Percentiles rank a stretch among this genome's conserved stretches.
Evolutionary conservation across 1,139 yeast species (phyloP).

Genomic region (Protomyces lactucae-debilis): DNA sequence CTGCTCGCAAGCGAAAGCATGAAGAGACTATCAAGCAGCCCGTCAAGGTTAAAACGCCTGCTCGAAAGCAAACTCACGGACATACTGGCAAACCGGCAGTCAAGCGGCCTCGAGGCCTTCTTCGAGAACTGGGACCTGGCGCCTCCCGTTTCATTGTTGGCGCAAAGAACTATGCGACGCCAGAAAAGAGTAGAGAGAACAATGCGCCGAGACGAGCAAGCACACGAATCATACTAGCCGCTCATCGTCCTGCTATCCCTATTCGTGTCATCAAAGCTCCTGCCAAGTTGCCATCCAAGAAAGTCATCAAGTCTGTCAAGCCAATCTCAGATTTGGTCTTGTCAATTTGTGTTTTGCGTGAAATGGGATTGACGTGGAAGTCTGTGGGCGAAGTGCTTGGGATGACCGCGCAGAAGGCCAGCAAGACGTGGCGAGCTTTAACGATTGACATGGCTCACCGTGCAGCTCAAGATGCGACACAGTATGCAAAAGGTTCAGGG

Average conservation of each 20-base stretch:
- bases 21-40: not conserved
- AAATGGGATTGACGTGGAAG: not conserved
- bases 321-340: not conserved
- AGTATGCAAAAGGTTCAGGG: not conserved
- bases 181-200: not conserved
- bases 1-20: not conserved
- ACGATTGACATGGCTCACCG: not conserved
- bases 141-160: constrained; percentile 18
- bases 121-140: constrained; percentile 22
- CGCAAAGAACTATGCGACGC: constrained; percentile 22
- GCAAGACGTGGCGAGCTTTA: not conserved
- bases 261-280: not conserved
- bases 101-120: constrained; percentile 4
- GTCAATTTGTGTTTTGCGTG: not conserved
- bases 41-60: not conserved
- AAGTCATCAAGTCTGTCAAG: not conserved
- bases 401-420: not conserved
- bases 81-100: not conserved
- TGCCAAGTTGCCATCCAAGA: not conserved
- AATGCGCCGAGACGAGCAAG: not conserved
- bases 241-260: not conserved
- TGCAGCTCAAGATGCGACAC: not conserved
- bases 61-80: not conserved
- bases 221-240: not conserved
- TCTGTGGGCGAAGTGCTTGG: not conserved